Evolutionary conservation across 129 eudicot species (phyloP), one percentile per base, ranked within the genome.

Genomic region (Arctium minus): DNA sequence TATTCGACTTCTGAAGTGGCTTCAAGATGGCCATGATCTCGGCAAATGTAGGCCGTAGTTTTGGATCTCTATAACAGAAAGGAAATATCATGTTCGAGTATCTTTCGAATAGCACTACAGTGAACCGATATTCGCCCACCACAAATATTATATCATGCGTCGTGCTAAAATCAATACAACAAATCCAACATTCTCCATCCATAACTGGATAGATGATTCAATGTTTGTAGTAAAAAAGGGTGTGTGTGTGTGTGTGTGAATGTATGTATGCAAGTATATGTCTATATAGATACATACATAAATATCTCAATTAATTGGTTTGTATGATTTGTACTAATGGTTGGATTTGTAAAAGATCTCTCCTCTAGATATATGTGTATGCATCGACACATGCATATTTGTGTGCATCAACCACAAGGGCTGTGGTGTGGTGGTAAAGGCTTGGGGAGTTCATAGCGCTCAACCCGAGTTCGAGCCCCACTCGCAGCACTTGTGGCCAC

Each of bases 11-110:
- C 84, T 91, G 97, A 30, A 94, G 92, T 13, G 99, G 97, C 84
- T 90, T 96, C 83, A 96, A 76, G 75, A 95, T 94, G 31, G 97
- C 94, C 99, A 96, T 93, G 75, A 96, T 96, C 74, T 96, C 98
- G 22, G 94, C 80, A 85, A 96, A 96, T 5, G 99, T 76, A 67
- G 99, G 98, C 80, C 99, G 93, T 85, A 91, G 85, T 80, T 84
- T 96, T 71, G 99, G 97, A 86, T 96, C 97, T 15, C 99, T 96
- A 56, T 79, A 88, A 64, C 36, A 69, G 56, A 31, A 39, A 76
- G 8, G 3, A 37, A 29, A 84, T 17, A 36, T 18, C n/a, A 39
- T 3, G 12, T 40, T 84, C 10, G 27, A 72, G 44, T 33, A 31
- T 74, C 68, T 74, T 79, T 65, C 17, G 3, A 74, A 62, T 2